Evolutionary conservation across 805 yeast species (phyloP), one percentile per base, ranked within the genome.

Genomic region (Starmerella riodocensis): DNA sequence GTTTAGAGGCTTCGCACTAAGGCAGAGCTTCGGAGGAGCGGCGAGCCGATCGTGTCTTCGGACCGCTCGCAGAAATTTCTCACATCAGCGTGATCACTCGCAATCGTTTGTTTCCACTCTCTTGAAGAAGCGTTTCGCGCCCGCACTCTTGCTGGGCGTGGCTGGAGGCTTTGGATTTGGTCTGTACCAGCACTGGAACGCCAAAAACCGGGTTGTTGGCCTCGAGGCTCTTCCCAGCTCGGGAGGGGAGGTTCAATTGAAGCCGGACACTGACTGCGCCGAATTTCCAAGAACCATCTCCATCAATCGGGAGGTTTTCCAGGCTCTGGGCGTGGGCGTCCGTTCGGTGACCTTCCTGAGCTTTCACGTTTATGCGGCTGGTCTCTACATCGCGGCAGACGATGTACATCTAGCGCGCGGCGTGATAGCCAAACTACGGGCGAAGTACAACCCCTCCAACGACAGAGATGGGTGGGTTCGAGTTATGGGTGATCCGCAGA

Each of bases 311-410:
- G 43, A 36, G n/a, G 55, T 62, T 3, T 80, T 66, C 54, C 62
- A 69, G 18, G 57, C 86, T 24, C 52, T 91, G 3, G 97, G 94
- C 0, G 69, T 72, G 41, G 97, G 98, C 1, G 71, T 76, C 2
- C 67, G 97, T 53, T 63, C 79, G 0, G 95, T 88, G 16, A 81
- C 96, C 0, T 81, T 91, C 53, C 51, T 86, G 30, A 67, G 70
- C 20, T 74, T 91, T 64, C 83, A 76, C 51, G 95, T 91, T 1
- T 88, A 88, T 55, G 93, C 83, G 0, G 65, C 82, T 28, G 97
- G 94, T 0, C 61, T 91, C 6, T 88, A 88, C 55, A 64, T 82
- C 29, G 78, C 84, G 5, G 56, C 65, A 6, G 67, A 70, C 0
- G 94, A 84, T 52, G 30, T 45, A 17, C 26, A 29, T 14, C 41